Evolutionary conservation across 2,329 filamentous ascomycete species (phyloP), one percentile per base, ranked within the genome.

Genomic region (Arthrobotrys conoides): DNA sequence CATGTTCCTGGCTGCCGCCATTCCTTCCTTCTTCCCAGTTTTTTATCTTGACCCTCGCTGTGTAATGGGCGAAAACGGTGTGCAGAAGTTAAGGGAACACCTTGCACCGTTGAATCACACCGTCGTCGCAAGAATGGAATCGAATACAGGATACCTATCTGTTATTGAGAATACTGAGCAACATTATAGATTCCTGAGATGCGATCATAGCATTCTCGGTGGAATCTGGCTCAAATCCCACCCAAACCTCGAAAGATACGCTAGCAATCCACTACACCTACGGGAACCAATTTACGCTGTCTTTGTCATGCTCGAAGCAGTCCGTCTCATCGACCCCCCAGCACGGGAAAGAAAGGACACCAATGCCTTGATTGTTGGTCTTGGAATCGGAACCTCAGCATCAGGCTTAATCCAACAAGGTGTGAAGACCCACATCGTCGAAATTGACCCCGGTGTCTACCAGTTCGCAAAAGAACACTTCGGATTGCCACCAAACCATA

Each of bases 291-390:
- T 99, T 71, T 99, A 98, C 83, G 91, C 93, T 9, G 92, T 98
- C n/a, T 99, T 99, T 84, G 91, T 93, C 27, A 96, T 97, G 88
- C 89, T 99, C 0, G 96, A 99, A 84, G 93, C 95, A 2, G 91
- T 98, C 5, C 89, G 96, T 22, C 88, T 99, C 36, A 87, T 97
- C 24, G 87, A 96, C 81, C 87, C 87, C 0, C 85, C 75, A 87
- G 3, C 85, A 85, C 1, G 92, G 94, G 81, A 85, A 85, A n/a
- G 79, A 66, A 22, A 53, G n/a, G 86, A 92, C 76, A 92, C 92
- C 55, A 92, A 89, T 61, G 95, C 95, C 0, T 87, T 98, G 3
- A 92, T 97, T 67, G 92, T 99, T 81, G 96, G 96, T 5, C 89
- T 98, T 20, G 96, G 96, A 55, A 93, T 98, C 75, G 96, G 96